Percentiles rank a stretch among this genome's conserved stretches.
Conservation (phyloP, 345 rosid species). For the Erodium maritimum region DNA sequence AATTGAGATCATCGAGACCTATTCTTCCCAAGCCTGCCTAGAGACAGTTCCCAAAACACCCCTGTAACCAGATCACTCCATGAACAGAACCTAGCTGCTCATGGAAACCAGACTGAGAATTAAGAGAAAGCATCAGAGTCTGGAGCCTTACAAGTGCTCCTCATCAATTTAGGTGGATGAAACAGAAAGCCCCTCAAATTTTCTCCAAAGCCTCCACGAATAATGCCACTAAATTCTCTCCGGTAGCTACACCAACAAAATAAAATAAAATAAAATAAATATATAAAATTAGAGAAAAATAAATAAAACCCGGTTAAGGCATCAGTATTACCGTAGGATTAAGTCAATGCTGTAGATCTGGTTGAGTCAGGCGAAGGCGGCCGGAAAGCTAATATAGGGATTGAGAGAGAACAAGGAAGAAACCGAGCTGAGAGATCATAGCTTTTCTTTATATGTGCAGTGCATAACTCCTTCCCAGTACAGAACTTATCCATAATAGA, state of each 20-base stretch:
- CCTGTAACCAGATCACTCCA: not conserved
- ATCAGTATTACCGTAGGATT: not conserved
- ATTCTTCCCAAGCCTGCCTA: too few relatives aligned
- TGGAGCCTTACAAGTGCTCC: too few relatives aligned
- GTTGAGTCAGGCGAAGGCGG: not conserved
- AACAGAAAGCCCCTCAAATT: conserved; percentile 22
- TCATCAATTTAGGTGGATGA: not conserved
- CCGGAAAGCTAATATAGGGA: not conserved
- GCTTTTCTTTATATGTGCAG: not conserved
- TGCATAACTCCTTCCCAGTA: too few relatives aligned
- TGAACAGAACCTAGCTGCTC: not conserved
- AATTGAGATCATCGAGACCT: not conserved
- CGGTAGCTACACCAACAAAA: conserved; percentile 15
- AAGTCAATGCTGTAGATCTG: not conserved
- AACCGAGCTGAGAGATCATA: not conserved
- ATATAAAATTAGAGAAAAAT: not conserved
- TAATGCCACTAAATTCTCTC: conserved; percentile 32
- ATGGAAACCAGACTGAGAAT: not conserved
- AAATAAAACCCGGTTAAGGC: not conserved
- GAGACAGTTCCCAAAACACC: not conserved
- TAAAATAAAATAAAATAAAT: conserved; percentile 5
- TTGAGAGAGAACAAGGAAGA: not conserved
- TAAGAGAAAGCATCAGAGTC: too few relatives aligned
- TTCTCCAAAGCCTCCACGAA: conserved; percentile 20
- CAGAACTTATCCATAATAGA: not conserved